Base-by-base conservation (phyloP, 2,329 filamentous ascomycete genomes). In the Fusarium sp. region DNA sequence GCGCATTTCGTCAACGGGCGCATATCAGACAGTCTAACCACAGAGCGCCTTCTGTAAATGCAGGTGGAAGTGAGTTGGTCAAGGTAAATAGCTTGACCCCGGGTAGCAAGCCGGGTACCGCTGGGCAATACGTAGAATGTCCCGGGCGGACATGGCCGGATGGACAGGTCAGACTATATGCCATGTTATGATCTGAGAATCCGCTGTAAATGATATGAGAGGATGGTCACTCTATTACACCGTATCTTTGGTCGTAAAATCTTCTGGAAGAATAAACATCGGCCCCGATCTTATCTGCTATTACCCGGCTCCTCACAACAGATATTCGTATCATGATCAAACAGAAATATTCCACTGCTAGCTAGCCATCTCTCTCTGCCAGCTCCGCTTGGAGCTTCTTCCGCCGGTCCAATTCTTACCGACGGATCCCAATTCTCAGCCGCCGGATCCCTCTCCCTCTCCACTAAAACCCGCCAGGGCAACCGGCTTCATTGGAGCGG, bases 381-480 rank as follows among this genome's bases (percentile, higher is more conserved):
- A 58, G 20, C 48, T 67, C 45, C 39, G 19, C 35, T 44, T 35
- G 40, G 17, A 49, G 39, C 39, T 56, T 66, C 30, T 58, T 41
- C 64, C 63, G 51, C 64, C 63, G 51, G 52, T 32, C 37, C 23
- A 63, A 41, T 40, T 62, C 56, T 56, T 53, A 52, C 64, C 65
- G 65, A 68, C 65, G 65, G 65, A 59, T 68, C 53, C 27, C n/a
- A 23, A 23, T 23, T 23, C 23, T 23, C 23, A 23, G 23, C 64
- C 65, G 65, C 61, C 65, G 65, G 65, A 59, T 68, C 50, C 23
- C 17, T 40, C 32, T 68, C 50, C 23, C 17, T 40, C 32, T 51
- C 64, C 64, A 67, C 64, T 51, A 19, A 6, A 46, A 4, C 14
- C 14, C 1, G n/a, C 1, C 40, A 14, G n/a, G 35, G 19, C 2